Conservation (phyloP, 805 yeast species). For the Ogataea zsoltii region DNA sequence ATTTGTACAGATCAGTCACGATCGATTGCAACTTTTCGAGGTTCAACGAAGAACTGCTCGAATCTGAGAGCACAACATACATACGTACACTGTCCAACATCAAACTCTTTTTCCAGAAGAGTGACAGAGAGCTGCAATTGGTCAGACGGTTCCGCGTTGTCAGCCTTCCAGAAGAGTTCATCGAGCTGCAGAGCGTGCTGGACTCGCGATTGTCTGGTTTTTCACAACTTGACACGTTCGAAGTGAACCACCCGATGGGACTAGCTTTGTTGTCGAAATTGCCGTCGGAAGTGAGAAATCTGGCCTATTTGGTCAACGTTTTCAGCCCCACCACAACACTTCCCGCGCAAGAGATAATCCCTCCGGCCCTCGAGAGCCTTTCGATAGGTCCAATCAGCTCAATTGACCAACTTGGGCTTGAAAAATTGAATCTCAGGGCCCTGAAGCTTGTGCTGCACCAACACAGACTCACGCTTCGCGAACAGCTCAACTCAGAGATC, state of each 20-base stretch:
- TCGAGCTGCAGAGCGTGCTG: constrained; percentile 27
- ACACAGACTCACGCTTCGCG: constrained; percentile 14
- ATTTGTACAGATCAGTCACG: constrained; percentile 24
- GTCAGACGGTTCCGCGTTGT: constrained; percentile 18
- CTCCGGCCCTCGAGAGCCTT: constrained; percentile 2
- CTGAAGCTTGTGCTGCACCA: constrained; percentile 11
- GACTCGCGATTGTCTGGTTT: constrained; percentile 4
- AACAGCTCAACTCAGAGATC: constrained; percentile 12
- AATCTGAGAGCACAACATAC: constrained; percentile 10
- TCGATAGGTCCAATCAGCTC: not conserved
- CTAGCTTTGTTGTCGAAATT: constrained; percentile 14
- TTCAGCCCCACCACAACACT: not conserved
- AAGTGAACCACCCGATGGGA: constrained; percentile 14
- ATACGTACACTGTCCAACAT: constrained; percentile 20
- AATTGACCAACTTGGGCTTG: not conserved
- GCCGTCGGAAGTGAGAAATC: constrained; percentile 2
- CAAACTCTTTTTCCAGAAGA: constrained; percentile 7
- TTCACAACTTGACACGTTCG: constrained; percentile 4
- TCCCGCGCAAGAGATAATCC: constrained; percentile 18
- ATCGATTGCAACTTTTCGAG: constrained; percentile 25
- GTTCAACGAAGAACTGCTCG: constrained; percentile 28
- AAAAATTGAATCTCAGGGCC: not conserved
- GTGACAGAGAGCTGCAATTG: constrained; percentile 7
- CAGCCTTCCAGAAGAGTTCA: constrained; percentile 28
- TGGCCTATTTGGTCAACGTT: constrained; percentile 8